phyloP scores from a whole-genome alignment of 805 yeast species.

The Nakazawaea wyomingensis region DNA sequence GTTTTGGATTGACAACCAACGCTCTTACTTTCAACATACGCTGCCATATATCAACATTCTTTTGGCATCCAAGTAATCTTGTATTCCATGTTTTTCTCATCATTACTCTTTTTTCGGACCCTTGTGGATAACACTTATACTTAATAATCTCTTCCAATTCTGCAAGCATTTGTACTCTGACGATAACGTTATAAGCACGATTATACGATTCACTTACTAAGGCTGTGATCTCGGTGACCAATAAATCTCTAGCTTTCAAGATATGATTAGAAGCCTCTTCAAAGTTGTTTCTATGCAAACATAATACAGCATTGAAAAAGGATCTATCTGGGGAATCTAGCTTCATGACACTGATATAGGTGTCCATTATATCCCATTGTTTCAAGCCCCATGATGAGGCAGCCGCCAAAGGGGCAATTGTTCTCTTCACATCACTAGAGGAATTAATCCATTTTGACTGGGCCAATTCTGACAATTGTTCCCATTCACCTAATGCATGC shows the following conservation, averaged over 20 bases:
- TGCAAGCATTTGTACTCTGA: slow-evolving; percentile 94
- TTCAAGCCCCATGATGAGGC: slow-evolving; percentile 99
- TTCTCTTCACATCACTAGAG: slow-evolving; percentile 65
- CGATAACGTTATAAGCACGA: slow-evolving; percentile 95
- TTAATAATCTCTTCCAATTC: slow-evolving; percentile 92
- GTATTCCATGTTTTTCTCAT: slow-evolving; percentile 94
- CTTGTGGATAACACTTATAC: slow-evolving; percentile 80
- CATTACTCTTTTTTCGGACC: slow-evolving; percentile 69
- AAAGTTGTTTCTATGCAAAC: slow-evolving; percentile 81
- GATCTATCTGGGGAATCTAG: slow-evolving; percentile 91
- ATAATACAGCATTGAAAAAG: slow-evolving; percentile 86
- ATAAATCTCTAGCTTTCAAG: slow-evolving; percentile 75
- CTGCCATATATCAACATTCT: slow-evolving; percentile 99
- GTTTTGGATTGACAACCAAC: slow-evolving; percentile 87
- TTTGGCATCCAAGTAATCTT: slow-evolving; percentile 86
- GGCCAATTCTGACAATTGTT: slow-evolving; percentile 78
- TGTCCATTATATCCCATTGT: slow-evolving; percentile 95
- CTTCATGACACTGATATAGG: slow-evolving; percentile 85
- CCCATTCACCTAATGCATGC: slow-evolving; percentile 99
- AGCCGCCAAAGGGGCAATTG: slow-evolving; percentile 95
- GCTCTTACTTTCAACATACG: slow-evolving; percentile 90
- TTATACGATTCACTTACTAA: slow-evolving; percentile 92
- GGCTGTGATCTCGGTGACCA: slow-evolving; percentile 92
- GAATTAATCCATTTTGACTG: slow-evolving; percentile 79
- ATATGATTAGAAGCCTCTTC: slow-evolving; percentile 77